Base-by-base conservation (phyloP, 768 basidiomycete species). In the Naganishia antarctica region DNA sequence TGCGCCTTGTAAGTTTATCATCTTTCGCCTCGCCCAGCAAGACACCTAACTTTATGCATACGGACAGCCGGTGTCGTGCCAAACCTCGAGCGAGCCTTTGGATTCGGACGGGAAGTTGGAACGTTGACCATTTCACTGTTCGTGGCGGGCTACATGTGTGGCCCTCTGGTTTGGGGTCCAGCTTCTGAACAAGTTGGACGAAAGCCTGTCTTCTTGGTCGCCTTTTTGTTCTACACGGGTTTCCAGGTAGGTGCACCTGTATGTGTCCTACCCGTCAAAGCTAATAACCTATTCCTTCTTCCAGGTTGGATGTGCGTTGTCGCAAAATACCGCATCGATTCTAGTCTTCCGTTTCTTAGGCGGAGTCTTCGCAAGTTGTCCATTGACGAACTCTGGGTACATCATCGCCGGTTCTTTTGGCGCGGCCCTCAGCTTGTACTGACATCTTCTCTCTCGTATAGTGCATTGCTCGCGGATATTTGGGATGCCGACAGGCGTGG, bases 261-360 rank as follows among this genome's bases (percentile, higher is more conserved):
- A 25, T 43, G 32, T 21, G 15, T 40, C 3, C 13, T 25, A 23
- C 16, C 18, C 16, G 28, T 37, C 21, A 26, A 11, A 40, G 53
- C 50, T 16, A 41, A 47, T 44, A 60, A 21, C 48, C 60, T 63
- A 70, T 58, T n/a, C 70, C 61, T 62, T 69, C 63, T 44, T 11
- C 31, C n/a, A 71, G 61, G 69, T 80, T 61, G 80, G 78, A 5
- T 79, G 74, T 43, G 79, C 79, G 0, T 71, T 79, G 3, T 74
- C 79, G 1, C 72, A 70, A 57, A 80, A 79, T 65, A 75, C 77
- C 8, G 78, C 74, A 12, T 72, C 74, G 0, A 74, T 80, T 43
- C 70, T 81, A 31, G 51, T 79, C 47, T 80, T 80, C 69, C 73
- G 80, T 15, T 77, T 81, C 61, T 60, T 80, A 18, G 71, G 77